Percentiles rank a stretch among this genome's conserved stretches.
These are phyloP conservation scores for Stachybotrys chartarum DNA, from an alignment of 2,329 filamentous ascomycete species.

Conservation along the genomic window DNA sequence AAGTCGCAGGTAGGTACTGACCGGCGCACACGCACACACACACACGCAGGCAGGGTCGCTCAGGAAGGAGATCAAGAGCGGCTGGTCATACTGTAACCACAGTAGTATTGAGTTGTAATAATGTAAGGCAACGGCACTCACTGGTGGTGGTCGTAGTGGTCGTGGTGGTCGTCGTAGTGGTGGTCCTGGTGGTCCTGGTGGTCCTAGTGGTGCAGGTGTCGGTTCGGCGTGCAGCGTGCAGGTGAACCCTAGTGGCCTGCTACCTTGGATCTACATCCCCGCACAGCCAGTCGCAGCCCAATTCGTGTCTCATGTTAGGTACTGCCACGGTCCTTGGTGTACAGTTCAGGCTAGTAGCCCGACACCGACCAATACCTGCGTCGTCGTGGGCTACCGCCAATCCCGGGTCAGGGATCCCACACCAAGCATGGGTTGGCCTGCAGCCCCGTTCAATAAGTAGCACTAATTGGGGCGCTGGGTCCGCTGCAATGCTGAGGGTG, in stretches of 20 bases:
- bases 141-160: not conserved
- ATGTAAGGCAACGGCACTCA: not conserved
- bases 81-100: not conserved
- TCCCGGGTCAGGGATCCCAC: not conserved
- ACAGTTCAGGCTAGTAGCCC: too few species aligned
- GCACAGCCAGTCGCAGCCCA: too few species aligned
- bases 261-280: too few species aligned
- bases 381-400: not conserved
- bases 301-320: too few species aligned
- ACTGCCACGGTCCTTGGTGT: too few species aligned
- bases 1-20: too few species aligned
- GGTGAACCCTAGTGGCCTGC: too few species aligned
- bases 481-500: not conserved
- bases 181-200: not conserved
- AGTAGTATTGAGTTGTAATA: not conserved
- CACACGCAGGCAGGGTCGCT: not conserved
- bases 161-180: not conserved
- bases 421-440: not conserved
- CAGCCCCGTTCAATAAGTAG: not conserved
- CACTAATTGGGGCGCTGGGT: not conserved
- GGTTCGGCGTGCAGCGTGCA: too few species aligned
- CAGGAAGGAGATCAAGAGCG: not conserved
- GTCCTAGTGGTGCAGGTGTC: too few species aligned
- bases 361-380: too few species aligned
- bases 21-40: too few species aligned